Evolutionary conservation across 108 stramenopile genomes (phyloP).

Genomic region (Cylindrotheca closterium): DNA sequence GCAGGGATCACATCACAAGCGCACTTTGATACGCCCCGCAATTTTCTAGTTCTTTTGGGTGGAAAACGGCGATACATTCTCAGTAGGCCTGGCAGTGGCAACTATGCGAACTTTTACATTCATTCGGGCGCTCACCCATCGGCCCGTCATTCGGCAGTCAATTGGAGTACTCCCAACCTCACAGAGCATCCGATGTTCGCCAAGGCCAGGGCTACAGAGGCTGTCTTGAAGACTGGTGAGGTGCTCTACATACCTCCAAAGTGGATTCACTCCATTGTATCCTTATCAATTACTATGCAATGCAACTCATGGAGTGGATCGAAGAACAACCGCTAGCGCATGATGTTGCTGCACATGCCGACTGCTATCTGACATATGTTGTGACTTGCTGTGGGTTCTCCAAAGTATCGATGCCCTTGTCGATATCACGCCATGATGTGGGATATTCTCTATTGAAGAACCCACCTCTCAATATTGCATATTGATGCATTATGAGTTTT

Average conservation of each 20-base stretch:
- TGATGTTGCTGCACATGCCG: no score
- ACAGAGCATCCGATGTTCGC: slow-evolving; percentile 71
- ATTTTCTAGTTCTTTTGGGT: slow-evolving; percentile 75
- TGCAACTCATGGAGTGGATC: slow-evolving; percentile 91
- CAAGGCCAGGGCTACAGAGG: slow-evolving; percentile 56
- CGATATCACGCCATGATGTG: slow-evolving; percentile 57
- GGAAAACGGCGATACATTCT: slow-evolving; percentile 89
- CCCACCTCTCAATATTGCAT: slow-evolving; percentile 36
- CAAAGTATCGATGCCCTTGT: slow-evolving; percentile 13
- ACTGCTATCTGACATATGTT: no score
- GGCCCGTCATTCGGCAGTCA: slow-evolving; percentile 71
- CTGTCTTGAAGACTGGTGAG: slow-evolving; percentile 89
- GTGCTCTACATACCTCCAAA: slow-evolving; percentile 87
- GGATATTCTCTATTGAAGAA: slow-evolving; percentile 77
- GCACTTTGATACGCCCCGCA: slow-evolving; percentile 89
- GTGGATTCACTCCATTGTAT: slow-evolving; percentile 93
- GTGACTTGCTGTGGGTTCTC: background rate
- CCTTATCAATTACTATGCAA: slow-evolving; percentile 86
- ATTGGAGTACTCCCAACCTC: slow-evolving; percentile 89
- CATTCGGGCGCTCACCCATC: slow-evolving; percentile 73
- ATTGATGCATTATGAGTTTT: slow-evolving; percentile 54
- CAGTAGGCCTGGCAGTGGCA: slow-evolving; percentile 68
- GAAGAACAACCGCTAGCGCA: no score
- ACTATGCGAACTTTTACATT: slow-evolving; percentile 77
- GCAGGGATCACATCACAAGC: slow-evolving; percentile 80